Evolutionary conservation across 495 filamentous ascomycete species (phyloP), one percentile per base, ranked within the genome.

Genomic region (Penicillium lagena): DNA sequence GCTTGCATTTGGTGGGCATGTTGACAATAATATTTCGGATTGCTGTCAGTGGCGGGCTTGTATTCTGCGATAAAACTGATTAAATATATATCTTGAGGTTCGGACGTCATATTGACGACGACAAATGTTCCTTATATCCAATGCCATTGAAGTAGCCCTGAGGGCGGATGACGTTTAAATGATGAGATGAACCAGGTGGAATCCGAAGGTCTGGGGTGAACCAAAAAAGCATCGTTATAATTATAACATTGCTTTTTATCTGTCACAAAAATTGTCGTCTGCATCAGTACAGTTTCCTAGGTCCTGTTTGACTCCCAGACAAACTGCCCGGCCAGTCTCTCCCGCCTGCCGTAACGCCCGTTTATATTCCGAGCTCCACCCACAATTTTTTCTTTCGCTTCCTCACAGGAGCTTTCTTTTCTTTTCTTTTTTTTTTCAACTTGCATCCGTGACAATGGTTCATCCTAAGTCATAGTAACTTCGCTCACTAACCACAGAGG

Each of bases 341-440:
- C 33, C n/a, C 39, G 54, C 22, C 42, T 29, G 15, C 54, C 54
- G 51, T 54, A 58, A 29, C 22, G 13, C 22, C 22, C 37, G 9
- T 58, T 58, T 61, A 61, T 51, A 61, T 53, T 48, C 29, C 49
- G 43, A 50, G 44, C 44, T 53, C 55, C 51, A 52, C 60, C 50
- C 71, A 71, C 60, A 76, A 60, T 40, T 58, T 67, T 65, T 68
- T 64, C 62, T 55, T 44, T 38, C 50, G 46, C 44, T 41, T 51
- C 34, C 46, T 37, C 30, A 32, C n/a, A 29, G 17, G 40, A 58
- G 47, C 46, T 41, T 31, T n/a, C 30, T 22, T 47, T 36, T 12
- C 42, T 45, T 35, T 44, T 14, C 32, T 56, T 45, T 52, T 39
- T 38, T 39, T 35, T 31, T 37, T 9, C 22, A 7, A n/a, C 30